These are phyloP conservation scores for Solanum acaule DNA, from an alignment of 257 asterid species.

Conservation along the genomic window DNA sequence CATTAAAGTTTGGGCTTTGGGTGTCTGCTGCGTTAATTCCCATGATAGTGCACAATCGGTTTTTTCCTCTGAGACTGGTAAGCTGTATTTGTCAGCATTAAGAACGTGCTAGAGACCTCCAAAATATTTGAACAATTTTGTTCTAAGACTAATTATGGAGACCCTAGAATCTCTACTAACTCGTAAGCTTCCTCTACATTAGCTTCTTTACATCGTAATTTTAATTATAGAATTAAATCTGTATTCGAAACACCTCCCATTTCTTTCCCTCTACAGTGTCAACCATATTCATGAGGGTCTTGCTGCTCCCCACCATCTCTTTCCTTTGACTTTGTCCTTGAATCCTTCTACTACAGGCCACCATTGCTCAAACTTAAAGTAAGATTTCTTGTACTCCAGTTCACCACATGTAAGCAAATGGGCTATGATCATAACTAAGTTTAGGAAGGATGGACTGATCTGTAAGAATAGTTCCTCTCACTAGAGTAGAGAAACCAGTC, in stretches of 20 bases:
- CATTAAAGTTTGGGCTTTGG: not conserved
- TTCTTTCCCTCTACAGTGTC: not conserved
- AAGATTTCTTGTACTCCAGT: not conserved
- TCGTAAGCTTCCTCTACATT: not conserved
- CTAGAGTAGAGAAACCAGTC: not conserved
- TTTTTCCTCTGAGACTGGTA: not conserved
- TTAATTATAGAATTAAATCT: not conserved
- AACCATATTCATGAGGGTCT: not conserved
- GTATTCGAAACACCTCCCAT: not conserved
- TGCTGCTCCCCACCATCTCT: not conserved
- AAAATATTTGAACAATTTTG: not conserved
- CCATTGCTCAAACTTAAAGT: not conserved
- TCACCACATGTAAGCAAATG: not conserved
- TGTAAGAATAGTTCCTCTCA: not conserved
- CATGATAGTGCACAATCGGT: not conserved
- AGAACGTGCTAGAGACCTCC: not conserved
- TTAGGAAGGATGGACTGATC: not conserved
- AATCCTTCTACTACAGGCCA: not conserved
- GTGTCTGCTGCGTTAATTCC: not conserved
- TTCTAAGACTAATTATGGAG: not conserved
- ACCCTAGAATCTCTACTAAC: not conserved
- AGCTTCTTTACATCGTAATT: not conserved
- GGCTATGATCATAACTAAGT: not conserved
- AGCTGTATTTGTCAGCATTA: not conserved
- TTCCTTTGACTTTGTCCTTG: not conserved